These are phyloP conservation scores for Cyclostephanos invisitatus DNA, from an alignment of 108 stramenopile species.

Conservation along the genomic window DNA sequence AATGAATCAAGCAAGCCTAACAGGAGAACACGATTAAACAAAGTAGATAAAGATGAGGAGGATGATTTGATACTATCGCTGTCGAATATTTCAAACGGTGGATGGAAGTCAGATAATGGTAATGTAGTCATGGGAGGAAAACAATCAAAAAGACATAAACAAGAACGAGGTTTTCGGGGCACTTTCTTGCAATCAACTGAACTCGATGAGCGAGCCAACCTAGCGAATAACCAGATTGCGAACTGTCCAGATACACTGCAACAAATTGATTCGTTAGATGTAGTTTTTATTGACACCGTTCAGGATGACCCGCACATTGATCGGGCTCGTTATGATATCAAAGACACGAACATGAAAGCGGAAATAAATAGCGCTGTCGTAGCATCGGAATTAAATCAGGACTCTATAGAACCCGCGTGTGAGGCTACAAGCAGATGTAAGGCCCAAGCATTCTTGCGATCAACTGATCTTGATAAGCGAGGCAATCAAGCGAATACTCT, in stretches of 20 bases:
- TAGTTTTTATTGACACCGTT: not conserved
- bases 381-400: no score
- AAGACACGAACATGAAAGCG: no score
- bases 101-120: conserved; percentile 22
- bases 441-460: conserved; percentile 47
- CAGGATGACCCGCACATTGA: not conserved
- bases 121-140: conserved; percentile 8
- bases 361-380: no score
- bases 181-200: conserved; percentile 43
- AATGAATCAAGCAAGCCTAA: not conserved
- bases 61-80: conserved; percentile 27
- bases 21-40: conserved; percentile 14
- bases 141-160: conserved; percentile 20
- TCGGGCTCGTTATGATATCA: no score
- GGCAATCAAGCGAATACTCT: not conserved
- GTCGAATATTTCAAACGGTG: conserved; percentile 22
- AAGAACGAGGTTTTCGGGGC: conserved; percentile 50
- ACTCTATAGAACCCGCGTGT: no score
- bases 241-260: not conserved
- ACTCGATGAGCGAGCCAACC: not conserved
- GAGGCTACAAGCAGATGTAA: no score
- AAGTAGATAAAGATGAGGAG: conserved; percentile 38
- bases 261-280: not conserved
- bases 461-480: conserved; percentile 2
- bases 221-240: not conserved